phyloP scores from a whole-genome alignment of 305 asterid species.

The Fraxinus dipetala region DNA sequence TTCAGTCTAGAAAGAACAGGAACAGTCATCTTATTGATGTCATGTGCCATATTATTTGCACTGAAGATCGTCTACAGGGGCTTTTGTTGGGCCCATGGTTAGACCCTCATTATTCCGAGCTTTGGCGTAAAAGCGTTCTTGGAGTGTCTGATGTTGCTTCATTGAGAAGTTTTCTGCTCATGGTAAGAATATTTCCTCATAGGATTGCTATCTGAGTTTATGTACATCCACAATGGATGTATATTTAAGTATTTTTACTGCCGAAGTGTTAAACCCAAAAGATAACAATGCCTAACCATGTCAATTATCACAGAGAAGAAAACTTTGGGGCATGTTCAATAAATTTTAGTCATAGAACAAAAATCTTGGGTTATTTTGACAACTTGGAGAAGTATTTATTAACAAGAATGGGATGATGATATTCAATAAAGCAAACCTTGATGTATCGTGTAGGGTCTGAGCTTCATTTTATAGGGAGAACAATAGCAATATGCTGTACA shows the following conservation, averaged over 20 bases:
- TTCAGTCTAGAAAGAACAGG: constrained; percentile 35
- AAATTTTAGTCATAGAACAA: not conserved
- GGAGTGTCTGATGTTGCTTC: constrained; percentile 42
- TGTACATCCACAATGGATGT: constrained; percentile 3
- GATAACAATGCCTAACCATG: not conserved
- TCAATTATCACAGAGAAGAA: constrained; percentile 2
- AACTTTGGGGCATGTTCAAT: not conserved
- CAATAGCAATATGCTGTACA: not conserved
- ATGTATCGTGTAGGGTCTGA: not conserved
- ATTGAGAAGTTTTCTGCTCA: constrained; percentile 53
- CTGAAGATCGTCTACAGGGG: constrained; percentile 81
- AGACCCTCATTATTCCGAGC: constrained; percentile 57
- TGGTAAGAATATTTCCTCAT: constrained; percentile 40
- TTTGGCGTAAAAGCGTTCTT: constrained; percentile 62
- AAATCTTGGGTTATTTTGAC: constrained; percentile 4
- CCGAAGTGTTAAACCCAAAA: not conserved
- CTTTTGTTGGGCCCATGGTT: constrained; percentile 93
- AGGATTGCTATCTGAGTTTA: not conserved
- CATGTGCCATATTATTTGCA: constrained; percentile 60
- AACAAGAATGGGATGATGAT: not conserved
- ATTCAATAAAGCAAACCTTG: constrained; percentile 19
- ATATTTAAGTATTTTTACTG: constrained; percentile 4
- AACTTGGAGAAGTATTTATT: not conserved
- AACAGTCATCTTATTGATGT: constrained; percentile 74
- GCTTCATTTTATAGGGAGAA: not conserved